These are phyloP conservation scores for Suhomyces xylopsoci DNA, from an alignment of 805 yeast species.

Conservation along the genomic window DNA sequence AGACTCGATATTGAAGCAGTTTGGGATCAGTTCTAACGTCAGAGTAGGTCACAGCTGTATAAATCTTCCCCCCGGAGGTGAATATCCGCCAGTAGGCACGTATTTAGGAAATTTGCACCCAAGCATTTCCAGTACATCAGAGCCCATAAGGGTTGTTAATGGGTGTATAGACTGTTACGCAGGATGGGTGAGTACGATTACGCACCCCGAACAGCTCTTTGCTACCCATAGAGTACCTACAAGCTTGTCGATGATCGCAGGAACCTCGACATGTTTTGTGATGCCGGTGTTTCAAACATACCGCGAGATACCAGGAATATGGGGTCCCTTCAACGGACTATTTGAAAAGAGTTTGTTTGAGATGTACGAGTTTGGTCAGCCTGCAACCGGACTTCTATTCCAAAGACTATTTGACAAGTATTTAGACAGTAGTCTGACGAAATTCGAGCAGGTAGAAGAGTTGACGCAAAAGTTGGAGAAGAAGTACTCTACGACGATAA, in stretches of 20 bases:
- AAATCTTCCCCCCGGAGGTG: constrained; percentile 1
- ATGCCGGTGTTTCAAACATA: constrained; percentile 9
- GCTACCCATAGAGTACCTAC: not conserved
- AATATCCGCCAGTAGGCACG: constrained; percentile 19
- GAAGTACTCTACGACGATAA: constrained; percentile 14
- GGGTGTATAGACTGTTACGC: constrained; percentile 63
- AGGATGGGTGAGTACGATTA: constrained; percentile 44
- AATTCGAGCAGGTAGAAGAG: constrained; percentile 13
- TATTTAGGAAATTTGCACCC: constrained; percentile 8
- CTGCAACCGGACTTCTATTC: constrained; percentile 55
- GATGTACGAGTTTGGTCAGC: constrained; percentile 55
- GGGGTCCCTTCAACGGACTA: constrained; percentile 57
- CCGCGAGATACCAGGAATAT: constrained; percentile 40
- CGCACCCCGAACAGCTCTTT: constrained; percentile 16
- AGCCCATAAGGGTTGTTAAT: constrained; percentile 25
- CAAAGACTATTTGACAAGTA: constrained; percentile 43
- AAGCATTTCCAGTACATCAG: not conserved
- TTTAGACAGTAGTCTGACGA: not conserved
- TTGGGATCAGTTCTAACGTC: constrained; percentile 17
- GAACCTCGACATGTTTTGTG: constrained; percentile 59
- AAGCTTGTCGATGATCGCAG: constrained; percentile 51
- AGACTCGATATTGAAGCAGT: constrained; percentile 15
- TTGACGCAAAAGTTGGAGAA: constrained; percentile 21
- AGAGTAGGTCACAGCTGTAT: constrained; percentile 30
- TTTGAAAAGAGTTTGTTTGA: constrained; percentile 16